A percentile compares a stretch with the other conserved stretches of the same genome.
These are phyloP conservation scores for Brasenia schreberi DNA, from an alignment of 164 flowering plant genomes.

Conservation along the genomic window DNA sequence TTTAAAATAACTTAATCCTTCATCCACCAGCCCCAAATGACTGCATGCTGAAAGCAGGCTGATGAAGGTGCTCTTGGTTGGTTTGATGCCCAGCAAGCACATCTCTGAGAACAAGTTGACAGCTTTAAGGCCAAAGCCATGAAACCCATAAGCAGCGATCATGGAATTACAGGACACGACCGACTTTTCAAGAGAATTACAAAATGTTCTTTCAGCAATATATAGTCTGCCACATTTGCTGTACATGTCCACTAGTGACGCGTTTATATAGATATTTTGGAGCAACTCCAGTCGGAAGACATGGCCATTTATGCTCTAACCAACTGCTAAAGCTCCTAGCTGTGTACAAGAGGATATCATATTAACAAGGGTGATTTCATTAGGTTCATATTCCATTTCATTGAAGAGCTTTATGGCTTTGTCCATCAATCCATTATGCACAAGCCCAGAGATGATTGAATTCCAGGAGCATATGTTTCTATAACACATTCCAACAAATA, in stretches of 20 bases:
- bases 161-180: constrained; percentile 53
- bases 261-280: constrained; percentile 26
- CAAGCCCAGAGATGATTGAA: constrained; percentile 49
- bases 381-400: constrained; percentile 33
- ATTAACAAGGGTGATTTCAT: constrained; percentile 41
- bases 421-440: constrained; percentile 28
- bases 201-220: constrained; percentile 38
- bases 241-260: constrained; percentile 47
- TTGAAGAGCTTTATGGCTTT: constrained; percentile 52
- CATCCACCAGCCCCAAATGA: constrained; percentile 65
- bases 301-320: constrained; percentile 41
- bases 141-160: constrained; percentile 52
- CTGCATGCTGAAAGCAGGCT: constrained; percentile 58
- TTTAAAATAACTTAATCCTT: constrained; percentile 47
- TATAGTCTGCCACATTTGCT: constrained; percentile 58
- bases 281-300: constrained; percentile 37
- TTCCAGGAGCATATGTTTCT: constrained; percentile 50
- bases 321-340: constrained; percentile 46
- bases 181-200: constrained; percentile 25
- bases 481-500: constrained; percentile 28
- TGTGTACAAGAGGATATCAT: constrained; percentile 59
- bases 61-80: constrained; percentile 62
- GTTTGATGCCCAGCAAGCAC: constrained; percentile 47
- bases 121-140: constrained; percentile 47
- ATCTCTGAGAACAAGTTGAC: constrained; percentile 46